phyloP scores from a whole-genome alignment of 2,329 filamentous ascomycete genomes.

The Botrytis tulipae region DNA sequence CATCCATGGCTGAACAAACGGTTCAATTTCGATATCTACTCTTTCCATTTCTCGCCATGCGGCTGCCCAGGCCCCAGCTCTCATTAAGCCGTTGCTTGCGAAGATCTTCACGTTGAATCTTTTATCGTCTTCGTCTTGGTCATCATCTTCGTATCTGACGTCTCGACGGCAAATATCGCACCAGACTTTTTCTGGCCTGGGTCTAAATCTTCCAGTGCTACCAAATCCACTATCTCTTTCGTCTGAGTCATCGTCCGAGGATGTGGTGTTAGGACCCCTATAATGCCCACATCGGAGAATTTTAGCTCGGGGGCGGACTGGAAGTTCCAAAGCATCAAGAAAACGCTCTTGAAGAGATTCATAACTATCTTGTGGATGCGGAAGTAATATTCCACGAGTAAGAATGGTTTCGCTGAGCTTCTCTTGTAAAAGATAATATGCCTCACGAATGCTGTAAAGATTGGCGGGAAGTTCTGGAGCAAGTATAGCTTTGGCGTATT shows the following conservation, averaged over 20 bases:
- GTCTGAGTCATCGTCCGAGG: conserved; percentile 36
- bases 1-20: conserved; percentile 61
- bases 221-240: conserved; percentile 21
- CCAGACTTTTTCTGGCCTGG: conserved; percentile 30
- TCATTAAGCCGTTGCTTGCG: conserved; percentile 92
- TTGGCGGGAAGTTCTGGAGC: conserved; percentile 45
- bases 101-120: conserved; percentile 83
- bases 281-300: conserved; percentile 78
- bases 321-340: conserved; percentile 71
- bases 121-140: conserved; percentile 28
- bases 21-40: conserved; percentile 90
- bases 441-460: conserved; percentile 54
- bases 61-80: conserved; percentile 84
- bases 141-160: conserved; percentile 34
- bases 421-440: conserved; percentile 66
- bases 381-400: conserved; percentile 70
- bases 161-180: conserved; percentile 39
- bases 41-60: conserved; percentile 98
- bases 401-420: conserved; percentile 71
- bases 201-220: conserved; percentile 8
- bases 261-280: conserved; percentile 50
- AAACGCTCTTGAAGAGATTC: conserved; percentile 76
- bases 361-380: conserved; percentile 77
- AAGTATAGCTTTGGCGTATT: conserved; percentile 58
- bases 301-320: conserved; percentile 59